Percentiles rank a stretch among this genome's conserved stretches.
phyloP scores from a whole-genome alignment of 2,329 filamentous ascomycete species.

The Hypoxylon sp. region DNA sequence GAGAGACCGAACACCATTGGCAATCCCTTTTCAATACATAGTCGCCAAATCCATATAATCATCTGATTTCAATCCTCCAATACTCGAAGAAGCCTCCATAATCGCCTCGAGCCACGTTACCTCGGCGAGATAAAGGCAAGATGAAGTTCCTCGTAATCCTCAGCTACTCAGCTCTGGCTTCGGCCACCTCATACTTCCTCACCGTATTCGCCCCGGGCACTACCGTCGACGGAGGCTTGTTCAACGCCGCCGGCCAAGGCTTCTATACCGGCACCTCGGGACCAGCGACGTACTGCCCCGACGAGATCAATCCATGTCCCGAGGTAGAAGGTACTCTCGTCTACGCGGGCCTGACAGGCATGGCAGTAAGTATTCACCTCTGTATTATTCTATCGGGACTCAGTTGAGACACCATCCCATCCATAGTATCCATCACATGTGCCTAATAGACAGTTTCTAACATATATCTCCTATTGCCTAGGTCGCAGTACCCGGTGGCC shows the following conservation, averaged over 20 bases:
- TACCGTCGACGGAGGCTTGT: conserved; percentile 37
- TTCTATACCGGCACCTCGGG: conserved; percentile 46
- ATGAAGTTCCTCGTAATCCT: conserved; percentile 35
- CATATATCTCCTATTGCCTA: conserved; percentile 28
- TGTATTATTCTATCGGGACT: background rate
- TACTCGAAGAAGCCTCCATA: background rate
- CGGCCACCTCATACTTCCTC: conserved; percentile 46
- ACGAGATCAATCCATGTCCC: conserved; percentile 38
- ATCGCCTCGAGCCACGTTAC: background rate
- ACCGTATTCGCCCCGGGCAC: conserved; percentile 46
- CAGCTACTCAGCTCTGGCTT: conserved; percentile 33
- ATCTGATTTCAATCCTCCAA: background rate
- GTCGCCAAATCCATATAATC: background rate
- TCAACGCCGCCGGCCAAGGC: conserved; percentile 44
- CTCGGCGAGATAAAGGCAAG: background rate
- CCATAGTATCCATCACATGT: too few relatives aligned
- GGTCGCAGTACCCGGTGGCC: conserved; percentile 72
- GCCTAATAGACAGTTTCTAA: too few relatives aligned
- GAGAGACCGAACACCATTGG: conserved; percentile 39
- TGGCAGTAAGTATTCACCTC: conserved; percentile 43
- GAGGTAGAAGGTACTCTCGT: conserved; percentile 46
- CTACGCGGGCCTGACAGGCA: conserved; percentile 38
- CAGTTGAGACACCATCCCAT: background rate
- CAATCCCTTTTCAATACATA: conserved; percentile 32
- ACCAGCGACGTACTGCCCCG: conserved; percentile 47